phyloP scores from a whole-genome alignment of 164 flowering plant species.

The Magnolia changhungtana region DNA sequence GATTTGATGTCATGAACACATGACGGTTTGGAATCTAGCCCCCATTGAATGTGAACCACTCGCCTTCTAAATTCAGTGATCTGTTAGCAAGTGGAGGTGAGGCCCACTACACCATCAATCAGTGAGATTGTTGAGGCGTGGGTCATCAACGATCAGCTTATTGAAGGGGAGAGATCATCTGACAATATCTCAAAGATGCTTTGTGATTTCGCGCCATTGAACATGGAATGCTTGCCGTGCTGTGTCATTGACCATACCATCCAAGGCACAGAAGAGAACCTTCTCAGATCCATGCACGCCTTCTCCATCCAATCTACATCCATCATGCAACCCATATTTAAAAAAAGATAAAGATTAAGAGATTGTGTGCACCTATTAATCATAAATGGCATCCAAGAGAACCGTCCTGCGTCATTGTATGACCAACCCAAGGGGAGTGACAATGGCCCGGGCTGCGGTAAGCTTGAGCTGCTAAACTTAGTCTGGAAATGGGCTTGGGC shows the following conservation, averaged over 20 bases:
- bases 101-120: too few species aligned
- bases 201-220: conserved; percentile 3
- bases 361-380: neutral
- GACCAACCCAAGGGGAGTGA: too few species aligned
- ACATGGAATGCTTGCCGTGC: conserved; percentile 6
- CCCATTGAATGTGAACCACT: too few species aligned
- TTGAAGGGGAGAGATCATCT: neutral
- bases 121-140: too few species aligned
- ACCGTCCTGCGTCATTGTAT: neutral
- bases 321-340: neutral
- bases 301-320: conserved; percentile 7
- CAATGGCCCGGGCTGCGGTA: too few species aligned
- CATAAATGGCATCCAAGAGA: conserved; percentile 5
- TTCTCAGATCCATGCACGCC: neutral
- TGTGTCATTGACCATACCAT: neutral
- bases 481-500: too few species aligned
- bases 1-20: too few species aligned
- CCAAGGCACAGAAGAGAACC: conserved; percentile 3
- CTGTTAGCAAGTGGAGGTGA: too few species aligned
- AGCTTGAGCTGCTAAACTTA: too few species aligned
- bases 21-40: too few species aligned
- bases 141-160: too few species aligned
- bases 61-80: too few species aligned
- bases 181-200: conserved; percentile 6
- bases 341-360: neutral